These are phyloP conservation scores for Podaxis sp. DNA, from an alignment of 768 basidiomycete species.

Conservation along the genomic window DNA sequence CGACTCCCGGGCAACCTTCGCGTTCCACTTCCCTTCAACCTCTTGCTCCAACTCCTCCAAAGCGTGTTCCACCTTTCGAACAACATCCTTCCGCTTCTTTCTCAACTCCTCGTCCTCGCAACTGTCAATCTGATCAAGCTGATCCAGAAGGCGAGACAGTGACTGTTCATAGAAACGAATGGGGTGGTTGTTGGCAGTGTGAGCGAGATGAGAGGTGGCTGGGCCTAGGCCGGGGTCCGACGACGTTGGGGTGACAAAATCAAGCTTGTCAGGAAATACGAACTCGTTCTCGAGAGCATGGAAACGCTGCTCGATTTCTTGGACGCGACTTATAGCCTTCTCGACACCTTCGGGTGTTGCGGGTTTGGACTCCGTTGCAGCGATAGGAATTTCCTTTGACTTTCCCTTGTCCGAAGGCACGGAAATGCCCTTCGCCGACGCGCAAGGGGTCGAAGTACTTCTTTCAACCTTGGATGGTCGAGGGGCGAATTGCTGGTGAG, in stretches of 20 bases:
- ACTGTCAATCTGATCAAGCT: constrained; percentile 59
- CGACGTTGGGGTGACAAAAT: constrained; percentile 33
- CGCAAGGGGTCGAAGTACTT: background rate
- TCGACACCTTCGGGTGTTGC: constrained; percentile 25
- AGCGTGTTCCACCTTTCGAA: constrained; percentile 50
- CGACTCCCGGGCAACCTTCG: constrained; percentile 19
- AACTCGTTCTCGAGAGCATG: constrained; percentile 32
- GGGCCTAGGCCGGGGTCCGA: constrained; percentile 16
- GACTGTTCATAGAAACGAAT: constrained; percentile 61
- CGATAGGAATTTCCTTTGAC: constrained; percentile 19
- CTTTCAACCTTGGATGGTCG: background rate
- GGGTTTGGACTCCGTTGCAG: constrained; percentile 11
- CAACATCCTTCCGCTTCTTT: constrained; percentile 47
- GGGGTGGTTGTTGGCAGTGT: constrained; percentile 52
- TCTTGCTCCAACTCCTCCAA: constrained; percentile 47
- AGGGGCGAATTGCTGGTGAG: constrained; percentile 1
- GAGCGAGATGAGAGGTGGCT: constrained; percentile 41
- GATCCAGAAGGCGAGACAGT: constrained; percentile 48
- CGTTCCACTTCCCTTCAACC: constrained; percentile 39
- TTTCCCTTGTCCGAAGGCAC: constrained; percentile 31
- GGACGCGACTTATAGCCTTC: constrained; percentile 34
- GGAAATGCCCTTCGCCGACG: background rate
- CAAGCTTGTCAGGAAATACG: constrained; percentile 33
- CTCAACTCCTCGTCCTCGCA: constrained; percentile 53
- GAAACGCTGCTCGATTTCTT: constrained; percentile 38